These are phyloP conservation scores for Pilobolus umbonatus DNA, from an alignment of 192 early-diverging fungal species.

Conservation along the genomic window DNA sequence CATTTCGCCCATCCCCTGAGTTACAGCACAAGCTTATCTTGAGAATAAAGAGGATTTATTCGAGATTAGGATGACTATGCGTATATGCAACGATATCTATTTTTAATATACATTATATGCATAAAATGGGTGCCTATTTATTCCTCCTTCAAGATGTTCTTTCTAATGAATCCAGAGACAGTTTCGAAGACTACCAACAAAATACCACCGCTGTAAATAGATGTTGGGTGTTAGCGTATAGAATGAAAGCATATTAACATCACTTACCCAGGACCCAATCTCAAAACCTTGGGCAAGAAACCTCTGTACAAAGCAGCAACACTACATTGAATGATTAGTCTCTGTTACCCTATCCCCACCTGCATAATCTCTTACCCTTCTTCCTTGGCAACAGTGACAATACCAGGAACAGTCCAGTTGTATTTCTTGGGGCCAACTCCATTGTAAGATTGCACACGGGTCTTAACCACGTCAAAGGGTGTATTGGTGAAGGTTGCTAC, in stretches of 20 bases:
- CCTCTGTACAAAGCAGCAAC: constrained; percentile 89
- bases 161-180: constrained; percentile 80
- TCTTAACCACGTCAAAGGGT: constrained; percentile 96
- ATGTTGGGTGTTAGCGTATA: not conserved
- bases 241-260: not conserved
- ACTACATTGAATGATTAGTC: constrained; percentile 18
- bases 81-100: too few species aligned
- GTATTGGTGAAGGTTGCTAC: constrained; percentile 92
- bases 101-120: too few species aligned
- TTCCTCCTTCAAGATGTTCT: constrained; percentile 48
- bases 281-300: constrained; percentile 90
- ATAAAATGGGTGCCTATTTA: too few species aligned
- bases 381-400: constrained; percentile 74
- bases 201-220: constrained; percentile 53
- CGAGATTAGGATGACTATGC: too few species aligned
- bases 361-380: constrained; percentile 83
- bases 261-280: constrained; percentile 77
- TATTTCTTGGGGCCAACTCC: constrained; percentile 73
- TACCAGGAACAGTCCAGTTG: constrained; percentile 80
- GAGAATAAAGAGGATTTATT: too few species aligned
- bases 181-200: constrained; percentile 88
- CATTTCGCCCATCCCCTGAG: too few species aligned
- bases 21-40: too few species aligned
- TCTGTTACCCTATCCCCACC: not conserved
- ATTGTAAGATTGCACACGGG: constrained; percentile 82